phyloP scores from a whole-genome alignment of 768 basidiomycete species.

The Udeniomyces megalosporus region DNA sequence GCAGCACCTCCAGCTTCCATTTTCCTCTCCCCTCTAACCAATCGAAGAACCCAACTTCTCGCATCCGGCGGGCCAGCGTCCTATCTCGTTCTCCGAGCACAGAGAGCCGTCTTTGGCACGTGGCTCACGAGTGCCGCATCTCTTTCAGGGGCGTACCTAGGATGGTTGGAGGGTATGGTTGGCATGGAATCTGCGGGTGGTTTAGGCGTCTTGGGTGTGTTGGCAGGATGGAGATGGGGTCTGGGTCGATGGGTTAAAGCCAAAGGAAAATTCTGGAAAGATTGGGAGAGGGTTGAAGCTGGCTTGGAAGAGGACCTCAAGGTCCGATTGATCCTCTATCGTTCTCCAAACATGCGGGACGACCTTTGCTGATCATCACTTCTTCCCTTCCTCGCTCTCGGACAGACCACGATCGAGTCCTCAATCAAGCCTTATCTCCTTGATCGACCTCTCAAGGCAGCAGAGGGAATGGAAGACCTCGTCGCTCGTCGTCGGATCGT shows the following conservation, averaged over 20 bases:
- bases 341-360: not conserved
- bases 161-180: constrained; percentile 36
- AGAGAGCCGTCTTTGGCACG: constrained; percentile 41
- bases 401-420: not conserved
- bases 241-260: constrained; percentile 53
- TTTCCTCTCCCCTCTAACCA: constrained; percentile 22
- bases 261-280: constrained; percentile 50
- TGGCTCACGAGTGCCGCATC: constrained; percentile 39
- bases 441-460: not conserved
- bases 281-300: constrained; percentile 46
- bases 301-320: constrained; percentile 50
- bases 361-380: too few relatives aligned
- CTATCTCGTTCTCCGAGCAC: constrained; percentile 48
- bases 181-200: not conserved
- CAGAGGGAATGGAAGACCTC: not conserved
- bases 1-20: constrained; percentile 34
- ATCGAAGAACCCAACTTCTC: constrained; percentile 37
- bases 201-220: constrained; percentile 30
- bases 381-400: not conserved
- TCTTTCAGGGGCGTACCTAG: constrained; percentile 43
- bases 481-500: not conserved
- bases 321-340: constrained; percentile 31
- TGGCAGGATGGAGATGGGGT: constrained; percentile 44
- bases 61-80: constrained; percentile 46
- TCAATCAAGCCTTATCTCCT: not conserved